Evolutionary conservation across 495 filamentous ascomycete genomes (phyloP), one percentile per base, ranked within the genome.

Genomic region (Venustampulla echinocandica): DNA sequence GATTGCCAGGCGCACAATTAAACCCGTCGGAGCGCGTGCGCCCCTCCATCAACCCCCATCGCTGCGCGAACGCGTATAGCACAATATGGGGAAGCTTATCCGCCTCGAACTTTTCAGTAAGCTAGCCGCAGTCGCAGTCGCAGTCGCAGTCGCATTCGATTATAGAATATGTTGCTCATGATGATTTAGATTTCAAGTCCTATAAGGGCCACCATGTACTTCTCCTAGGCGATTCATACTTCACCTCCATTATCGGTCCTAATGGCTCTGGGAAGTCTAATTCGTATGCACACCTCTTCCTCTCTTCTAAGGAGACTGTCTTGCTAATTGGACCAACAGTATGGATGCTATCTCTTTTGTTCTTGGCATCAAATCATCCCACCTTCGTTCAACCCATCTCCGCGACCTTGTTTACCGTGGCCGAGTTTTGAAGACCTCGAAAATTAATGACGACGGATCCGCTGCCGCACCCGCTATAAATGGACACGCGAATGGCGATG

Each of bases 181-280:
- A 1, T 14, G 6, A 30, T 30, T 49, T 56, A 94, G 87, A 98
- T 71, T 98, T 97, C 83, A 97, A 98, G 69, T 96, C 90, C 60
- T 99, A 99, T 74, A 95, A 94, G 65, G 90, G 84, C 35, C 82
- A 95, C 54, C 92, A 99, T 65, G 76, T 74, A 28, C 79, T 99
- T 19, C 74, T 93, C n/a, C 90, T 99, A 54, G 93, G 92, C 60
- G 90, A 99, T 70, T 90, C 87, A 3, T 97, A 96, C 61, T 99
- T 99, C 64, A 99, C 92, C 34, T 99, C 92, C 21, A 95, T 99
- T 60, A 95, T 99, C 59, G 92, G 92, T 14, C 92, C 92, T 56
- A 99, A 99, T 85, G 92, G 92, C 67, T 97, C 93, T 38, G 92
- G 92, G 23, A 99, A 99, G 67, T 97, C 93, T n/a, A 99, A 99